Conservation (phyloP, 805 yeast species). For the Kockiozyma suomiensis region DNA sequence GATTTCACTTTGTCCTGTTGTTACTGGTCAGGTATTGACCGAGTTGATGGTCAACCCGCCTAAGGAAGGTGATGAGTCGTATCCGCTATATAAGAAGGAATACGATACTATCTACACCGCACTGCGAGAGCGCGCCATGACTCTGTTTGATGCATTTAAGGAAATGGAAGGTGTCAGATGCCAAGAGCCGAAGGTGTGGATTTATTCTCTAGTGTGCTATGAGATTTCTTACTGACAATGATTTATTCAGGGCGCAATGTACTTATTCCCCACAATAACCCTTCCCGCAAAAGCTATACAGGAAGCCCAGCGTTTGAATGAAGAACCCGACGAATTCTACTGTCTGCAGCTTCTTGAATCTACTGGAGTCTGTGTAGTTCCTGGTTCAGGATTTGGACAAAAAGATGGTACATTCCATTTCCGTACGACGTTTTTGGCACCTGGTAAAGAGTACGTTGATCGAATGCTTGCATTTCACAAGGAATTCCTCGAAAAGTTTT, state of each 20-base stretch:
- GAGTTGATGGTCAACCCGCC: conserved; percentile 97
- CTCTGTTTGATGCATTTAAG: conserved; percentile 69
- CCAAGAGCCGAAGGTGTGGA: conserved; percentile 60
- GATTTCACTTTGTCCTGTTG: conserved; percentile 90
- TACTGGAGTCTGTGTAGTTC: conserved; percentile 96
- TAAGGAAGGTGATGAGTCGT: conserved; percentile 70
- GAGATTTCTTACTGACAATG: not conserved
- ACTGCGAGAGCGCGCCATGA: conserved; percentile 62
- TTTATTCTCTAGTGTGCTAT: too few relatives aligned
- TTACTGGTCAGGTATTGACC: conserved; percentile 89
- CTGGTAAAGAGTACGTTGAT: conserved; percentile 87
- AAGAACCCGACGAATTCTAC: conserved; percentile 83
- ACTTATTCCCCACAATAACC: conserved; percentile 79
- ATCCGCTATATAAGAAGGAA: conserved; percentile 65
- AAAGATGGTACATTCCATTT: conserved; percentile 85
- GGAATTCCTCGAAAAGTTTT: conserved; percentile 60
- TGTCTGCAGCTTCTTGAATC: conserved; percentile 78
- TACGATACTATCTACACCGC: conserved; percentile 61
- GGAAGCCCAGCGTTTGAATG: conserved; percentile 58
- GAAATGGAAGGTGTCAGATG: conserved; percentile 81
- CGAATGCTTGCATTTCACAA: conserved; percentile 79
- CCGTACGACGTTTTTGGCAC: conserved; percentile 95
- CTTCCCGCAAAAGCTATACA: conserved; percentile 65
- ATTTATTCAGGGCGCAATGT: conserved; percentile 78
- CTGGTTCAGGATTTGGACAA: conserved; percentile 98